Evolutionary conservation across 495 filamentous ascomycete genomes (phyloP), one percentile per base, ranked within the genome.

Genomic region (Bathelium albidoporum): DNA sequence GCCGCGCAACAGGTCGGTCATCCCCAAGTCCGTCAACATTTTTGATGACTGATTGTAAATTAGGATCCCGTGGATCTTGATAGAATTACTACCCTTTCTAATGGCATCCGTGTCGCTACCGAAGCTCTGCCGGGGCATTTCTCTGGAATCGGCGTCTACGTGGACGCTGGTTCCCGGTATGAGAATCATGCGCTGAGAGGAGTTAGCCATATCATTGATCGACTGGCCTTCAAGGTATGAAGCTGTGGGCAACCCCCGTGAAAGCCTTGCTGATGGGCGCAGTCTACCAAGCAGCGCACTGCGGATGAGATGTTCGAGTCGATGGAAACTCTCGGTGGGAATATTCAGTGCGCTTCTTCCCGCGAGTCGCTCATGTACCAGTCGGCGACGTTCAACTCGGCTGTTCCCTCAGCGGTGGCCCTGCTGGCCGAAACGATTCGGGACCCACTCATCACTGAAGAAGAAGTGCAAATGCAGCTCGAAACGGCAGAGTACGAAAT

Each of bases 361-460:
- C 81, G 94, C 44, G 94, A 99, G 73, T 90, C 91, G 24, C 83
- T 99, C 71, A 97, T 99, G 94, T 99, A 99, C 77, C 95, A 97
- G 74, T 88, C 90, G 4, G 95, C 94, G 39, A 97, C 90, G 61
- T 99, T 99, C 83, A 99, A 99, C 77, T 87, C 88, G 12, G 85
- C 92, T 2, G 89, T 97, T 28, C 86, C 90, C 16, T 84, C 84
- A 18, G 89, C 94, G 29, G 81, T 94, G 11, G 95, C 81, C 11
- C 78, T 99, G 29, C 81, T 99, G 31, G 95, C 94, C 32, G 94
- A 99, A 68, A 99, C 94, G 11, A 93, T 99, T 45, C 87, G 89
- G 58, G 86, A 96, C 65, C 91, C 94, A 11, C 75, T 85, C 36
- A 88, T 97, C 63, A 94, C 88, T n/a, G 89, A 96, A 43, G 85